These are phyloP conservation scores for Gnomoniopsis sp. DNA, from an alignment of 2,329 filamentous ascomycete species.

Conservation along the genomic window DNA sequence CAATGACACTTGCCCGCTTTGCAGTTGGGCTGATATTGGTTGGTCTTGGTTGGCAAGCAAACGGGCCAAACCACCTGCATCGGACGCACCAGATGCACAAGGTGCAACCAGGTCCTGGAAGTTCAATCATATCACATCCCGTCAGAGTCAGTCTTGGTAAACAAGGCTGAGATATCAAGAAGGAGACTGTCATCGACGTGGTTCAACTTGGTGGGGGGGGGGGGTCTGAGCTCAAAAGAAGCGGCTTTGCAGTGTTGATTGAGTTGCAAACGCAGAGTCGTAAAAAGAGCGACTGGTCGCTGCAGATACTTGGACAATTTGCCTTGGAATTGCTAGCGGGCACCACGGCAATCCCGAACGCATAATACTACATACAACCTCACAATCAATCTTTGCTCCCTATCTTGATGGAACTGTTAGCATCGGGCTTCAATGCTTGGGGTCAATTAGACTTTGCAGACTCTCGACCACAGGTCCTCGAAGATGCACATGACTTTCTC, in stretches of 20 bases:
- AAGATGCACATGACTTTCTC: slow-evolving; percentile 43
- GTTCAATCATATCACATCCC: no score
- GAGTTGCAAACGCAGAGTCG: neutral
- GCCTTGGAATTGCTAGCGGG: neutral
- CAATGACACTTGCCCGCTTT: no score
- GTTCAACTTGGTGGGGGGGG: neutral
- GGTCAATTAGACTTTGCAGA: slow-evolving; percentile 43
- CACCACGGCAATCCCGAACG: neutral
- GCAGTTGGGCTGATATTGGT: neutral
- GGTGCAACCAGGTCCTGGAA: no score
- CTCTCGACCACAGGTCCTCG: neutral
- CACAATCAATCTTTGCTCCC: neutral
- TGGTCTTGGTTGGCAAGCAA: neutral
- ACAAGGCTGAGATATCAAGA: no score
- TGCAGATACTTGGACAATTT: no score
- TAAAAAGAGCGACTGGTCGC: no score
- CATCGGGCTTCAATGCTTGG: slow-evolving; percentile 58
- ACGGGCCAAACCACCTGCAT: no score
- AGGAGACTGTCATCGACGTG: no score
- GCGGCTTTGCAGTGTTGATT: neutral
- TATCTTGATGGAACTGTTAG: slow-evolving; percentile 46
- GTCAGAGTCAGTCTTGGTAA: no score
- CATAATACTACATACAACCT: neutral
- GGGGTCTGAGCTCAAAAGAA: no score
- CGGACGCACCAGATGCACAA: no score